Percentiles rank a stretch among this genome's conserved stretches.
These are phyloP conservation scores for Trifolium repens DNA, from an alignment of 306 rosid species.

Conservation along the genomic window DNA sequence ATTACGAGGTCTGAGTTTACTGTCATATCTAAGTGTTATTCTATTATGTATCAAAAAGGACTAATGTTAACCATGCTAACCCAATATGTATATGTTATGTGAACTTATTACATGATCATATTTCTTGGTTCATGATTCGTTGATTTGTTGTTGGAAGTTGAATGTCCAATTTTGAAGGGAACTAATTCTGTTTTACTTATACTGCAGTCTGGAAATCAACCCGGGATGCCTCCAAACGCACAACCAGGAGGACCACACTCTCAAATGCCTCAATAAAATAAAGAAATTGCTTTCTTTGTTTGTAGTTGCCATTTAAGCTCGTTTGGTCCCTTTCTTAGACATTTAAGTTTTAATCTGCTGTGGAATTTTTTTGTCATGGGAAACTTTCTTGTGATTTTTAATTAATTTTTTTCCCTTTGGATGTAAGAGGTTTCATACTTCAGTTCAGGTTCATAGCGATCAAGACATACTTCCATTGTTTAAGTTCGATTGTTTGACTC, in stretches of 20 bases:
- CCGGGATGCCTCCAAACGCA: conserved; percentile 76
- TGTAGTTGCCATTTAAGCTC: background rate
- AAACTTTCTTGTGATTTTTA: conserved; percentile 19
- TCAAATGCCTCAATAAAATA: conserved; percentile 68
- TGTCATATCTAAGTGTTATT: background rate
- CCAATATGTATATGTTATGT: background rate
- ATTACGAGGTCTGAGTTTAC: background rate
- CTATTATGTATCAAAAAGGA: background rate
- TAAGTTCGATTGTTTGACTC: conserved; percentile 3
- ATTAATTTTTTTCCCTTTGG: conserved; percentile 15
- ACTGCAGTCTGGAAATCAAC: conserved; percentile 73
- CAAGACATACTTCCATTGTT: conserved; percentile 16
- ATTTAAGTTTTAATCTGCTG: conserved; percentile 23
- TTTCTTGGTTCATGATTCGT: conserved; percentile 23
- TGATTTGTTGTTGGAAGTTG: background rate
- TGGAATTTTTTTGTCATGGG: conserved; percentile 28
- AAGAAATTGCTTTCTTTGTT: conserved; percentile 30
- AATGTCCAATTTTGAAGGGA: conserved; percentile 14
- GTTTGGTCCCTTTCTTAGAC: background rate
- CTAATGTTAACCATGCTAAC: background rate
- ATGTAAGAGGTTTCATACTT: conserved; percentile 17
- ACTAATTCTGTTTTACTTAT: conserved; percentile 30
- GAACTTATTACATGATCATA: background rate
- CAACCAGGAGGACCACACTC: conserved; percentile 57
- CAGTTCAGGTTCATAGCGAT: background rate